Evolutionary conservation across 768 basidiomycete species (phyloP).

Genomic region (Suillus subalutaceus): DNA sequence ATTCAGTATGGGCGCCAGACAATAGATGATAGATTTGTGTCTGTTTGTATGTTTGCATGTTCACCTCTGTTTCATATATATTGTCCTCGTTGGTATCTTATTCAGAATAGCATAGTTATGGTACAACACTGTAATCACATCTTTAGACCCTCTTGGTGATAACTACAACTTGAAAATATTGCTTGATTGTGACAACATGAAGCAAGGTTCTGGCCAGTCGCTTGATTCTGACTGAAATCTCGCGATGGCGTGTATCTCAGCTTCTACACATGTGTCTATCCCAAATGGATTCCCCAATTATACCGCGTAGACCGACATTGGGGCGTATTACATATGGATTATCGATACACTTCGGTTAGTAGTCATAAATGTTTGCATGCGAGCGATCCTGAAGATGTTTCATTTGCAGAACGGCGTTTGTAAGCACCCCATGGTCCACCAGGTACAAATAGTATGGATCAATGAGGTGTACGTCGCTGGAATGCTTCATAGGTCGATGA

Average conservation of each 20-base stretch:
- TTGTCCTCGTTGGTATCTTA: not conserved
- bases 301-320: not conserved
- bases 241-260: no score
- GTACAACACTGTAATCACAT: not conserved
- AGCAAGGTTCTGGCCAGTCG: not conserved
- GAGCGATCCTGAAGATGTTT: not conserved
- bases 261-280: no score
- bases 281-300: no score
- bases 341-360: not conserved
- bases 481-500: no score
- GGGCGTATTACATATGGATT: not conserved
- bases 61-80: not conserved
- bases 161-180: slow-evolving; percentile 2
- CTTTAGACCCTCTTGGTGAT: not conserved
- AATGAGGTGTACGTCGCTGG: no score
- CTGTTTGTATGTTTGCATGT: not conserved
- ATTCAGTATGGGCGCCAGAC: not conserved
- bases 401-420: not conserved
- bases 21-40: not conserved
- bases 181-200: not conserved
- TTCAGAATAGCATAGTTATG: not conserved
- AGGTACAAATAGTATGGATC: no score
- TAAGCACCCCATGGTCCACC: not conserved
- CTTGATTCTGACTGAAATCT: not conserved
- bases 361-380: not conserved